These are phyloP conservation scores for Dicorynia guianensis DNA, from an alignment of 306 rosid genomes.

Conservation along the genomic window DNA sequence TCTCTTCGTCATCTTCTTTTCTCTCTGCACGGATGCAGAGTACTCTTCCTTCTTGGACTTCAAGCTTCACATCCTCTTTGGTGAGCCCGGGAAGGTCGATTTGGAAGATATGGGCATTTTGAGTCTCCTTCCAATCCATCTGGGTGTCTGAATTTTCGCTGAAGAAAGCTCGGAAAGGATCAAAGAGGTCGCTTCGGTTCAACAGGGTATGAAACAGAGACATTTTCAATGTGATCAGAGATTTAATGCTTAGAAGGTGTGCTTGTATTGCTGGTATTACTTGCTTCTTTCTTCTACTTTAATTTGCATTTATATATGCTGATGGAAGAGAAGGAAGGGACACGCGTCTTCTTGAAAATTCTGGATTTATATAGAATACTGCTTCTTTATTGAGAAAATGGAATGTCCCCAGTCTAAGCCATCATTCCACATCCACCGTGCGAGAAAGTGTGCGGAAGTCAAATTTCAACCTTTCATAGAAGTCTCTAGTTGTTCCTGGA, in stretches of 20 bases:
- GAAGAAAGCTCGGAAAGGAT: slow-evolving; percentile 32
- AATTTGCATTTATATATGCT: slow-evolving; percentile 11
- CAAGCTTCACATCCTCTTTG: slow-evolving; percentile 65
- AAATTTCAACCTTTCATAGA: too few species aligned
- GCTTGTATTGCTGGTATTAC: neutral
- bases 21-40: slow-evolving; percentile 59
- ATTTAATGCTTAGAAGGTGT: neutral
- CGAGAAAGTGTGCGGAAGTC: too few species aligned
- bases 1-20: slow-evolving; percentile 29
- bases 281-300: neutral
- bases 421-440: too few species aligned
- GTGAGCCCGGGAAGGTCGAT: slow-evolving; percentile 65
- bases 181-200: slow-evolving; percentile 38
- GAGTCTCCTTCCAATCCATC: slow-evolving; percentile 72
- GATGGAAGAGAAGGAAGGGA: neutral
- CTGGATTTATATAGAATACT: slow-evolving; percentile 33
- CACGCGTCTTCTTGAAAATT: slow-evolving; percentile 48
- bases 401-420: too few species aligned
- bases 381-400: neutral
- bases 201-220: slow-evolving; percentile 49
- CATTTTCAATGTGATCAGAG: neutral
- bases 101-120: slow-evolving; percentile 53
- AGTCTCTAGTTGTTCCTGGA: too few species aligned
- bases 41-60: slow-evolving; percentile 49
- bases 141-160: slow-evolving; percentile 33